Percentiles rank a stretch among this genome's conserved stretches.
phyloP scores from a whole-genome alignment of 192 early-diverging fungal genomes.

The Radiomyces spectabilis region DNA sequence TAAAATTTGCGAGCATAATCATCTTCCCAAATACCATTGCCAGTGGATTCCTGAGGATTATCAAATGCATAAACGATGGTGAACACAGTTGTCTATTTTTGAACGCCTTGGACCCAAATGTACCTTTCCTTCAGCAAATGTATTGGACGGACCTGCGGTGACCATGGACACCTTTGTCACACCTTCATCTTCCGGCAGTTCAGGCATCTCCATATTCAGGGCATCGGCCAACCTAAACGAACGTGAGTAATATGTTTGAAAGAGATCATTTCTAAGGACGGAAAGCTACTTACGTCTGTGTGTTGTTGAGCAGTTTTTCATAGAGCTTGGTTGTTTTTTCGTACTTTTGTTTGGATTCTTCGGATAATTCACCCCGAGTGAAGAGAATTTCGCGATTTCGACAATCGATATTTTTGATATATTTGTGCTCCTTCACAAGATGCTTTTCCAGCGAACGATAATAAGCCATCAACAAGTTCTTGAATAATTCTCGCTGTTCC shows the following conservation, averaged over 20 bases:
- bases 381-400: conserved; percentile 77
- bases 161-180: conserved; percentile 34
- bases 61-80: background rate
- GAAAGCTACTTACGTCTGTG: conserved; percentile 30
- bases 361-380: conserved; percentile 69
- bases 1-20: conserved; percentile 90
- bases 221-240: conserved; percentile 57
- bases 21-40: conserved; percentile 81
- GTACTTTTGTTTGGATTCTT: conserved; percentile 69
- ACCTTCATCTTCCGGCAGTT: conserved; percentile 69
- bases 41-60: conserved; percentile 21
- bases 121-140: conserved; percentile 25
- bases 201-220: conserved; percentile 69
- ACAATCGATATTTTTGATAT: conserved; percentile 65
- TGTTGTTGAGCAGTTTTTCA: conserved; percentile 55
- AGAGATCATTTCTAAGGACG: background rate
- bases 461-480: conserved; percentile 51
- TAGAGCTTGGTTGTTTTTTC: conserved; percentile 61
- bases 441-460: conserved; percentile 49
- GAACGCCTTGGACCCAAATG: too few relatives aligned
- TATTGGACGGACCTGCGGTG: conserved; percentile 15
- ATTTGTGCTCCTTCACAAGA: conserved; percentile 61
- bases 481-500: conserved; percentile 29
- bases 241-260: conserved; percentile 15
- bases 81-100: background rate